Conservation (phyloP, 768 basidiomycete species). For the Rhizopogon salebrosus region DNA sequence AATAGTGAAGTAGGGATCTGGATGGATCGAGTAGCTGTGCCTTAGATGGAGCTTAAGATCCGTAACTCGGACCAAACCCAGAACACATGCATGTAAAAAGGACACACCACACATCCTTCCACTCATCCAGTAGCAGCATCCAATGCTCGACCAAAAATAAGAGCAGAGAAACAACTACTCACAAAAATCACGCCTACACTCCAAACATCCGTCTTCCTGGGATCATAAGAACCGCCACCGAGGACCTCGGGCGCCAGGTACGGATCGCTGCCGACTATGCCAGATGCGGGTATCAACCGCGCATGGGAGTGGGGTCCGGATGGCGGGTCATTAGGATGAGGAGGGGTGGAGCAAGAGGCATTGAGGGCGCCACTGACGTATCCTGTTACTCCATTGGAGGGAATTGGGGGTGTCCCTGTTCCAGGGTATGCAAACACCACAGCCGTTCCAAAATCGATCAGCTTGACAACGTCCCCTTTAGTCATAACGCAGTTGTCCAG, state of each 20-base stretch:
- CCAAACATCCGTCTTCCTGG: constrained; percentile 98
- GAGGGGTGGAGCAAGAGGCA: not conserved
- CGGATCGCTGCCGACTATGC: constrained; percentile 95
- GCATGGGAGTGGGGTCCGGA: constrained; percentile 36
- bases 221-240: constrained; percentile 76
- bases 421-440: constrained; percentile 99
- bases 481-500: constrained; percentile 99
- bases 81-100: not conserved
- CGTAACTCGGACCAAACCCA: not conserved
- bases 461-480: constrained; percentile 88
- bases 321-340: constrained; percentile 9
- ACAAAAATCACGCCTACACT: constrained; percentile 97
- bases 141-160: not conserved
- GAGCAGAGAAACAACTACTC: constrained; percentile 16
- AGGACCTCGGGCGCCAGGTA: constrained; percentile 98
- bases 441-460: constrained; percentile 99
- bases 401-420: constrained; percentile 39
- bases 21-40: not conserved
- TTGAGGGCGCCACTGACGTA: constrained; percentile 6
- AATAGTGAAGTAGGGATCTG: not conserved
- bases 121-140: not conserved
- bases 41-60: not conserved
- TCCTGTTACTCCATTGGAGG: constrained; percentile 10
- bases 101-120: not conserved
- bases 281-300: constrained; percentile 59